Percentiles rank a stretch among this genome's conserved stretches.
These are phyloP conservation scores for Fusarium acutatum DNA, from an alignment of 2,329 filamentous ascomycete genomes.

Conservation along the genomic window DNA sequence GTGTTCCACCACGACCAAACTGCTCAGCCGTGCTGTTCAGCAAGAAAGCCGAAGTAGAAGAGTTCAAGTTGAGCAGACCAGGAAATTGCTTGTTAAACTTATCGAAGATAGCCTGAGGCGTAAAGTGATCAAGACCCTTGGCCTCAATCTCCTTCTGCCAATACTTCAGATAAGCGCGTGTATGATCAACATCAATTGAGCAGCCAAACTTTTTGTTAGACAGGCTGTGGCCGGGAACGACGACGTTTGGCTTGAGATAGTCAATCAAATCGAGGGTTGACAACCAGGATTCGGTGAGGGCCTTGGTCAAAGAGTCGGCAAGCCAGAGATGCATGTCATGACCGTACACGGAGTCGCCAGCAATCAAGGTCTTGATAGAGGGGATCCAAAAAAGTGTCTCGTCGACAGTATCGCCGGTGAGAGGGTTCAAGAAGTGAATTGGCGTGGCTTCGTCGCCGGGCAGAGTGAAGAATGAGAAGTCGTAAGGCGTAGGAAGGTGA, in stretches of 20 bases:
- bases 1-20: background rate
- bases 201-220: background rate
- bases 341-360: background rate
- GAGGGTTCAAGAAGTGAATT: background rate
- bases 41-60: background rate
- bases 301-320: background rate
- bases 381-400: background rate
- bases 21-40: background rate
- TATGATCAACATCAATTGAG: background rate
- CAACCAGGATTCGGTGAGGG: background rate
- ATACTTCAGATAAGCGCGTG: background rate
- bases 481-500: background rate
- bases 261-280: background rate
- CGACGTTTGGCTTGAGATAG: background rate
- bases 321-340: background rate
- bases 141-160: background rate
- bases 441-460: background rate
- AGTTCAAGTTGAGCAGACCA: background rate
- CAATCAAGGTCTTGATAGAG: background rate
- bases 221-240: background rate
- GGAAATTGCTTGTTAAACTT: background rate
- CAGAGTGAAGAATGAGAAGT: background rate
- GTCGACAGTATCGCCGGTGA: rapidly evolving
- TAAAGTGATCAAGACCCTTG: background rate
- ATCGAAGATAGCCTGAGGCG: background rate